These are phyloP conservation scores for Irpex sp. DNA, from an alignment of 1,284 basidiomycete genomes.

Conservation along the genomic window DNA sequence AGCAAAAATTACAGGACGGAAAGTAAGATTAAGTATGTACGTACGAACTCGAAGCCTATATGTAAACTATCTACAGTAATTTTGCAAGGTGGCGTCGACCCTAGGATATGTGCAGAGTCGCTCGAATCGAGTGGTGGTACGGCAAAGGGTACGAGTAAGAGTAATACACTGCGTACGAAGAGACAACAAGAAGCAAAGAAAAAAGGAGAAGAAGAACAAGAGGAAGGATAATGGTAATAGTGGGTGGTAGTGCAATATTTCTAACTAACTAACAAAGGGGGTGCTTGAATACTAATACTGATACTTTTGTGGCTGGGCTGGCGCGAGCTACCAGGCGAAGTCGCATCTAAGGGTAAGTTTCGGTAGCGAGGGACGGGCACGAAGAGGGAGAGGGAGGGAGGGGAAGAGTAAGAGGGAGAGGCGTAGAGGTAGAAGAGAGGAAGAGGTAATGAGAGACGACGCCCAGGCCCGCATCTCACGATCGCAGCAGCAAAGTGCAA, in stretches of 20 bases:
- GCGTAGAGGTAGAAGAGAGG: not conserved
- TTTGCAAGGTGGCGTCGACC: not conserved
- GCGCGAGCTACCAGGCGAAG: constrained; percentile 1
- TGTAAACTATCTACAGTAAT: too few relatives aligned
- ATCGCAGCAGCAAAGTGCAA: not conserved
- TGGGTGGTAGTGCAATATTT: too few relatives aligned
- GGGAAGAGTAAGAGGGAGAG: too few relatives aligned
- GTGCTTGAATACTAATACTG: not conserved
- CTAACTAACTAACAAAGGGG: too few relatives aligned
- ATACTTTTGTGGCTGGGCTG: constrained; percentile 1
- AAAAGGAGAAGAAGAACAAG: not conserved
- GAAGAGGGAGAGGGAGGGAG: too few relatives aligned
- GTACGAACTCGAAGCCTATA: too few relatives aligned
- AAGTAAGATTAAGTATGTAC: too few relatives aligned
- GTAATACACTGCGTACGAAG: constrained; percentile 1
- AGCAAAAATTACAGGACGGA: too few relatives aligned
- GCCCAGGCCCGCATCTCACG: too few relatives aligned
- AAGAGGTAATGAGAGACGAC: not conserved
- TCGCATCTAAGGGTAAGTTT: not conserved
- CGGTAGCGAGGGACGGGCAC: too few relatives aligned
- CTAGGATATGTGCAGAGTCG: constrained; percentile 2
- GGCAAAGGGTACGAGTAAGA: not conserved
- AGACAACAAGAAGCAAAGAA: not conserved
- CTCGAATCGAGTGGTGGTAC: constrained; percentile 1
- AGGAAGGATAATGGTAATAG: constrained; percentile 1